phyloP scores from a whole-genome alignment of 192 early-diverging fungal genomes.

The Polychytrium aggregatum region DNA sequence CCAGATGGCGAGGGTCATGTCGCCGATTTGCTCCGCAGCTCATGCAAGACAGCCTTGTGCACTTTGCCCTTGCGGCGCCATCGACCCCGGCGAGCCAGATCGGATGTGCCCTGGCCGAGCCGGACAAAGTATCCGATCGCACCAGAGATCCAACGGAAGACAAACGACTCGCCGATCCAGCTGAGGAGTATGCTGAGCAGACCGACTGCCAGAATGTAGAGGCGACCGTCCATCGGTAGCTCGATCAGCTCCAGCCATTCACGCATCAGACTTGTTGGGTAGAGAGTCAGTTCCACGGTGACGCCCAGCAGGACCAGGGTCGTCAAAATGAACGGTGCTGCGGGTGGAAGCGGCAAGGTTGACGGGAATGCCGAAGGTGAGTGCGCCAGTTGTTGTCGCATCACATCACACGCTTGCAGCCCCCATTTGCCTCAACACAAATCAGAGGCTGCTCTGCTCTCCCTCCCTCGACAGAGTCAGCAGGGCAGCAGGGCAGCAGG shows the following conservation, averaged over 20 bases:
- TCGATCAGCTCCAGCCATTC: conserved; percentile 59
- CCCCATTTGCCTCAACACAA: background rate
- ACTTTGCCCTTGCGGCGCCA: too few species aligned
- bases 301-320: conserved; percentile 35
- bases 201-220: conserved; percentile 46
- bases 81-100: too few species aligned
- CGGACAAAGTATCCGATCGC: too few species aligned
- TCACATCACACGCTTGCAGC: background rate
- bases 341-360: background rate
- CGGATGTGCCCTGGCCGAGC: too few species aligned
- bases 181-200: conserved; percentile 42
- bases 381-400: background rate
- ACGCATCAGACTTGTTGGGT: conserved; percentile 35
- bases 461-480: too few species aligned
- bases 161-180: conserved; percentile 20
- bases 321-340: conserved; percentile 59
- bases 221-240: conserved; percentile 28
- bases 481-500: conserved; percentile 16
- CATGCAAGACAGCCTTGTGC: too few species aligned
- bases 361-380: conserved; percentile 10
- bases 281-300: conserved; percentile 34
- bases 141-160: conserved; percentile 21
- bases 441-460: background rate
- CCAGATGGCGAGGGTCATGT: too few species aligned
- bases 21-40: too few species aligned